These are phyloP conservation scores for Beauveria brongniartii DNA, from an alignment of 2,329 filamentous ascomycete species.

Conservation along the genomic window DNA sequence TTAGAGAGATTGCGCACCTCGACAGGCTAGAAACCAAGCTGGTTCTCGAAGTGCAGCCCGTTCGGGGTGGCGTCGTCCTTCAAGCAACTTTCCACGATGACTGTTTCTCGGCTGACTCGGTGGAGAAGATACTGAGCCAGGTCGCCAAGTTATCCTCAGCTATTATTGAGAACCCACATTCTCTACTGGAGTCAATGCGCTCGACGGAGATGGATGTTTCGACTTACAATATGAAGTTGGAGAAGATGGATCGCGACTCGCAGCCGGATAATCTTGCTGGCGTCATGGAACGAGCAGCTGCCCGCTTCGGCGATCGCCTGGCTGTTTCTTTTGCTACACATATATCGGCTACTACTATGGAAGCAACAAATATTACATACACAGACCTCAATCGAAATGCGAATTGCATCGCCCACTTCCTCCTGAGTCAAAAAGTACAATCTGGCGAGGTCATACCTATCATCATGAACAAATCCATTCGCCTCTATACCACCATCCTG, in stretches of 20 bases:
- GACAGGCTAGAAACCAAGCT: conserved; percentile 73
- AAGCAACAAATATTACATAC: conserved; percentile 50
- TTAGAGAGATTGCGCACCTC: conserved; percentile 50
- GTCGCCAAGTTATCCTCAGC: conserved; percentile 42
- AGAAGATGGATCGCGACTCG: neutral
- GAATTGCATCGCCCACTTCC: conserved; percentile 51
- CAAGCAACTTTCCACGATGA: conserved; percentile 41
- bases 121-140: conserved; percentile 50
- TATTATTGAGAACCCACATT: conserved; percentile 21
- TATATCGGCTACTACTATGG: conserved; percentile 1
- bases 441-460: conserved; percentile 59
- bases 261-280: conserved; percentile 53
- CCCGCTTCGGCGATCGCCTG: neutral
- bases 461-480: conserved; percentile 66
- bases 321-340: conserved; percentile 8
- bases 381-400: conserved; percentile 52
- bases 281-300: conserved; percentile 41
- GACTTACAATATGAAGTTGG: neutral
- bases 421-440: conserved; percentile 39
- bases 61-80: conserved; percentile 29
- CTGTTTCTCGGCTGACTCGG: conserved; percentile 45
- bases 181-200: neutral
- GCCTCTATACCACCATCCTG: conserved; percentile 67
- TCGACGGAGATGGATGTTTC: neutral
- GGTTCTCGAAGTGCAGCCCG: conserved; percentile 68